Percentiles rank a stretch among this genome's conserved stretches.
Evolutionary conservation across 441 rosid genomes (phyloP).

Genomic region (Euphorbia schlechtendalii): DNA sequence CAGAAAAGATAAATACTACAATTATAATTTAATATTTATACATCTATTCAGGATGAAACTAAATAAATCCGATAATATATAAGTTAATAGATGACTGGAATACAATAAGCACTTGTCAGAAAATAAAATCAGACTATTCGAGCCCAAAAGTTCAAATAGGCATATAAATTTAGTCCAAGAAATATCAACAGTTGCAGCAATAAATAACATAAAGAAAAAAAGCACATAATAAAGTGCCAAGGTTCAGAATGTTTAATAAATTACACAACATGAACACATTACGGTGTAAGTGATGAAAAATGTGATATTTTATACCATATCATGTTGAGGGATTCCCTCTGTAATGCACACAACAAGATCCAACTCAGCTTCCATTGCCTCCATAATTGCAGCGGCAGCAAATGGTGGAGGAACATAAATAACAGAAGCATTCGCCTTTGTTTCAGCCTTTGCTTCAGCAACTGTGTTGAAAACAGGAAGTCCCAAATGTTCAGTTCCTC

Average conservation of each 20-base stretch:
- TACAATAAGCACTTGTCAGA: not conserved
- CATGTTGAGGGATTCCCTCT: slow-evolving; percentile 96
- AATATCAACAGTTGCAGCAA: not conserved
- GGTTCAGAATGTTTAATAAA: not conserved
- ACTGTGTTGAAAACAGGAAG: slow-evolving; percentile 94
- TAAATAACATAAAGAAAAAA: not conserved
- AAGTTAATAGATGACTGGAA: not conserved
- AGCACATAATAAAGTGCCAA: not conserved
- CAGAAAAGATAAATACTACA: not conserved
- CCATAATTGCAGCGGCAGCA: slow-evolving; percentile 96
- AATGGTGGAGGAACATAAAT: slow-evolving; percentile 94
- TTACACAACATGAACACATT: not conserved
- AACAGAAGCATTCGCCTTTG: slow-evolving; percentile 89
- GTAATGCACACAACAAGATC: slow-evolving; percentile 95
- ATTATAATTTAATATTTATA: too few relatives aligned
- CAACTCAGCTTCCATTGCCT: slow-evolving; percentile 83
- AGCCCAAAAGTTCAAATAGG: not conserved
- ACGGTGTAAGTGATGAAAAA: not conserved
- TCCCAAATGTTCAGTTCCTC: slow-evolving; percentile 96
- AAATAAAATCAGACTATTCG: too few relatives aligned
- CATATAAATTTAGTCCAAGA: not conserved
- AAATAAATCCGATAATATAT: not conserved
- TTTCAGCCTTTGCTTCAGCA: slow-evolving; percentile 92
- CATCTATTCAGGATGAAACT: not conserved
- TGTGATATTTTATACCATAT: slow-evolving; percentile 53